Evolutionary conservation across 169 alveolate species (phyloP).

Genomic region (Eimeria sp.): DNA sequence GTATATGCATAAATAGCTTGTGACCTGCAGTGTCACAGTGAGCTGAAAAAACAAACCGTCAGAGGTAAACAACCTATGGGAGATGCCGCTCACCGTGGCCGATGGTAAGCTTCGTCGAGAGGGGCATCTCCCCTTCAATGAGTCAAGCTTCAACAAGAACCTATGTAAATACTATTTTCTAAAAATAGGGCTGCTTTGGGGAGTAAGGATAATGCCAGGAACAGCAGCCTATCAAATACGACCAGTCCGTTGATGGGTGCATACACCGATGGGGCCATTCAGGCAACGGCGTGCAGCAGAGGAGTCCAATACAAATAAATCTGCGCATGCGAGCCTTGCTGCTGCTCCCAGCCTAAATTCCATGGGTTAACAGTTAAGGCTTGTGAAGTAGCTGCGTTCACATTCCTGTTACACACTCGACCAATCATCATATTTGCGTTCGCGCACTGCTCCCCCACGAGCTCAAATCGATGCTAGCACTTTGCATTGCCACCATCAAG

Average conservation of each 20-base stretch:
- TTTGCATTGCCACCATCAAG: neutral
- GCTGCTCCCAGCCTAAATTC: neutral
- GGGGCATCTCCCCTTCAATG: neutral
- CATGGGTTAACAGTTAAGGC: neutral
- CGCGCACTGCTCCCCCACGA: too few relatives aligned
- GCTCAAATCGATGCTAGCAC: neutral
- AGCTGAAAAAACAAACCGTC: neutral
- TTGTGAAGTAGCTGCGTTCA: neutral
- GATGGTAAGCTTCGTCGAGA: neutral
- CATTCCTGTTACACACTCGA: neutral
- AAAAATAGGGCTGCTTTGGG: neutral
- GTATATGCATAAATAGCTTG: neutral
- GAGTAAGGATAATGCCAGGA: neutral
- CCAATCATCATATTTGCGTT: neutral
- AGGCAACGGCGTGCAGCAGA: neutral
- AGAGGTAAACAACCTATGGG: neutral
- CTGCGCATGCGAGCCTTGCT: neutral
- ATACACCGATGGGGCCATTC: neutral
- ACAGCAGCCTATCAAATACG: neutral
- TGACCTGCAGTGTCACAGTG: neutral
- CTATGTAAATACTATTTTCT: neutral
- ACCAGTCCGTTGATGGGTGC: neutral
- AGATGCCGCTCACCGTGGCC: neutral
- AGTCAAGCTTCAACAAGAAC: neutral
- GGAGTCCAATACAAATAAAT: neutral